These are phyloP conservation scores for Elongisporangium anandrum DNA, from an alignment of 352 stramenopile species.

Conservation along the genomic window DNA sequence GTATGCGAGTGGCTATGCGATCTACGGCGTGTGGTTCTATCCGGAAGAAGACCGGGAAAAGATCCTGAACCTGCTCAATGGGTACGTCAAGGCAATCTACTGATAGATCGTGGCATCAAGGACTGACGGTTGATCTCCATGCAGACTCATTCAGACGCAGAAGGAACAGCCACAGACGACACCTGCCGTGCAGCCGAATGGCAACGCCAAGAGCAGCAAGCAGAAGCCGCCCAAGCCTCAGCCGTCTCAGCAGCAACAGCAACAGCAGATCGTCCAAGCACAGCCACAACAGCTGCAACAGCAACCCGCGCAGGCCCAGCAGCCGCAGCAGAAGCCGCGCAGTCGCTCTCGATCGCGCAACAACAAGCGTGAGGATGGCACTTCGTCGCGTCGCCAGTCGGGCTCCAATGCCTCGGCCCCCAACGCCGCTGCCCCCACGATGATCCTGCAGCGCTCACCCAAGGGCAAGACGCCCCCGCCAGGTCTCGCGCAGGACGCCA, in stretches of 20 bases:
- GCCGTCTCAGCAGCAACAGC: conserved; percentile 23
- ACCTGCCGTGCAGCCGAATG: conserved; percentile 9
- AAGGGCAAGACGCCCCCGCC: conserved; percentile 17
- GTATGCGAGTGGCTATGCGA: conserved; percentile 61
- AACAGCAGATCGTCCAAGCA: neutral
- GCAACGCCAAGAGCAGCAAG: conserved; percentile 16
- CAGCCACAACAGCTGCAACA: conserved; percentile 31
- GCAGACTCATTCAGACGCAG: conserved; percentile 56
- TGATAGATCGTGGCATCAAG: neutral
- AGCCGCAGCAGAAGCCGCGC: conserved; percentile 22
- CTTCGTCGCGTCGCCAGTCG: conserved; percentile 26
- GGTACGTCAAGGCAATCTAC: conserved; percentile 24
- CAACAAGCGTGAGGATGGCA: conserved; percentile 36
- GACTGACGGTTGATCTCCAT: conserved; percentile 4
- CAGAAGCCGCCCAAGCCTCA: conserved; percentile 11
- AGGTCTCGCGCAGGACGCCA: conserved; percentile 5
- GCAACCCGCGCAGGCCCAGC: conserved; percentile 22
- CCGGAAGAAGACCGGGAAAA: conserved; percentile 80
- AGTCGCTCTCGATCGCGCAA: conserved; percentile 45
- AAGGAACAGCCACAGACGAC: conserved; percentile 32
- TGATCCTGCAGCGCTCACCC: conserved; percentile 62
- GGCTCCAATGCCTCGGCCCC: conserved; percentile 1
- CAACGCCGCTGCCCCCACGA: conserved; percentile 26
- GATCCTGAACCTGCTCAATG: conserved; percentile 68
- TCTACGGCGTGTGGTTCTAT: conserved; percentile 88